Percentiles rank a stretch among this genome's conserved stretches.
phyloP scores from a whole-genome alignment of 225 moss, liverwort and hornwort genomes.

The Pleurozium schreberi region DNA sequence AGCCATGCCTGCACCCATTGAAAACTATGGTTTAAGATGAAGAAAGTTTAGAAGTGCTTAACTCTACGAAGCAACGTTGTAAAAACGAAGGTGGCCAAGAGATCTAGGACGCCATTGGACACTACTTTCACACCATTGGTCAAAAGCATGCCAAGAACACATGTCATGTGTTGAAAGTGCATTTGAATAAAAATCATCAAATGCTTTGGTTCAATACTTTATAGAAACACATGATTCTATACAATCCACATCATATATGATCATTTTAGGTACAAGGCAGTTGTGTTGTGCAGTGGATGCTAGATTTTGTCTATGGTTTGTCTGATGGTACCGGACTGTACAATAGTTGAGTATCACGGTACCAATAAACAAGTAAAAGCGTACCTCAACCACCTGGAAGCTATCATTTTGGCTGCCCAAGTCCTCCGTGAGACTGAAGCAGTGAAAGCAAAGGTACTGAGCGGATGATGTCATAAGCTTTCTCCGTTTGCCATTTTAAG shows the following conservation, averaged over 20 bases:
- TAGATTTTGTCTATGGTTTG: background rate
- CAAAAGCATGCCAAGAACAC: background rate
- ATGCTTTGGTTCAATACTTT: background rate
- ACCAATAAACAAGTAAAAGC: background rate
- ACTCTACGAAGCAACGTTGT: accelerated
- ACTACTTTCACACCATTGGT: background rate
- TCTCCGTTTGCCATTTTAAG: background rate
- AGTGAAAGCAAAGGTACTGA: background rate
- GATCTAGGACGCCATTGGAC: background rate
- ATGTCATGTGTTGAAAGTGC: background rate
- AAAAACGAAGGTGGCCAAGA: background rate
- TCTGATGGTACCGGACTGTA: background rate
- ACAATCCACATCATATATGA: background rate
- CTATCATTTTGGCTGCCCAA: background rate
- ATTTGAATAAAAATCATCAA: background rate
- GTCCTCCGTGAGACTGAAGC: background rate
- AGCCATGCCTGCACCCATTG: background rate
- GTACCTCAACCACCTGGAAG: too few relatives aligned
- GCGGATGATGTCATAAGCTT: background rate
- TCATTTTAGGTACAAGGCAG: background rate
- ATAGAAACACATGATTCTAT: background rate
- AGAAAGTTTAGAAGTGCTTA: too few relatives aligned
- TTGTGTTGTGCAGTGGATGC: background rate
- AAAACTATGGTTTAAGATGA: too few relatives aligned
- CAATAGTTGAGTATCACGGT: background rate